A percentile compares a stretch with the other conserved stretches of the same genome.
phyloP scores from a whole-genome alignment of 352 stramenopile genomes.

The Globisporangium abappressorium region DNA sequence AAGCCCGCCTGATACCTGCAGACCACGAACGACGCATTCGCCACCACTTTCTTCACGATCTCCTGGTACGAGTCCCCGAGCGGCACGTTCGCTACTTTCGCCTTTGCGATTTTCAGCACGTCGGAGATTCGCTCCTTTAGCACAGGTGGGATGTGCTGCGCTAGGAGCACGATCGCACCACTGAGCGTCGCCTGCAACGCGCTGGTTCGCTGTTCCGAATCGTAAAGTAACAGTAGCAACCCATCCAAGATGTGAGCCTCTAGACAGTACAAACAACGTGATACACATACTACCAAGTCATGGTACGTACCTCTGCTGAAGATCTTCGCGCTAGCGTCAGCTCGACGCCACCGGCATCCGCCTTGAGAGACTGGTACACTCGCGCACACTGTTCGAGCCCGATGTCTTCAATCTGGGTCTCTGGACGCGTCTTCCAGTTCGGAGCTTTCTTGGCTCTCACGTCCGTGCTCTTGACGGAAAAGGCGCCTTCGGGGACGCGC shows the following conservation, averaged over 20 bases:
- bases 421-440: slow-evolving; percentile 51
- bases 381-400: slow-evolving; percentile 35
- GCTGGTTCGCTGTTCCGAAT: slow-evolving; percentile 35
- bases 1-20: slow-evolving; percentile 76
- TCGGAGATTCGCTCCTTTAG: slow-evolving; percentile 65
- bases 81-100: slow-evolving; percentile 78
- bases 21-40: slow-evolving; percentile 78
- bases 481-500: slow-evolving; percentile 50
- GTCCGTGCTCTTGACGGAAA: slow-evolving; percentile 21
- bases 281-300: no score
- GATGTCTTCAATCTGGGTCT: slow-evolving; percentile 50
- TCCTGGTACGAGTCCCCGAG: slow-evolving; percentile 69
- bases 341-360: slow-evolving; percentile 33
- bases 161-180: slow-evolving; percentile 65
- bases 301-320: slow-evolving; percentile 36
- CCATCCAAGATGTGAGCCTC: not conserved
- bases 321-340: slow-evolving; percentile 48
- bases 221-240: not conserved
- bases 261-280: slow-evolving; percentile 1
- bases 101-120: slow-evolving; percentile 63
- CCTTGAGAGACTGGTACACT: slow-evolving; percentile 42
- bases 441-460: slow-evolving; percentile 10
- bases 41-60: slow-evolving; percentile 74
- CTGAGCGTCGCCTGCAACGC: slow-evolving; percentile 50
- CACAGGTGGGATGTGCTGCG: slow-evolving; percentile 66